Evolutionary conservation across 495 filamentous ascomycete genomes (phyloP), one percentile per base, ranked within the genome.

Genomic region (Talaromyces adpressus): DNA sequence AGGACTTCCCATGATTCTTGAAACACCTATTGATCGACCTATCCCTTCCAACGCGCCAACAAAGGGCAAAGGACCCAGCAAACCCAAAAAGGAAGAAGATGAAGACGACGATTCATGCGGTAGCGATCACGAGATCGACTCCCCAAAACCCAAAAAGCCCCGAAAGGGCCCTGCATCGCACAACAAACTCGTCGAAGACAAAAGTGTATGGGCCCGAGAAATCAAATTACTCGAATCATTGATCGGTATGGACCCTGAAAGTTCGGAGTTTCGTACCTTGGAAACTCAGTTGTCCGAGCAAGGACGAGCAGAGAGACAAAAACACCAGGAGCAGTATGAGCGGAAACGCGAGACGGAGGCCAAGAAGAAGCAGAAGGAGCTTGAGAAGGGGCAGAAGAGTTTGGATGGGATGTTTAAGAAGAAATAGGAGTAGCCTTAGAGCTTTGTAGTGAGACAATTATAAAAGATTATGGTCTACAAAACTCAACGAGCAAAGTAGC

Each of bases 221-320:
- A 92, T 94, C 67, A 95, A 96, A 72, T 73, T 97, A 57, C 81
- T 98, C 5, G 94, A 98, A 73, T 86, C 86, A 14, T 72, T 98
- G 56, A 91, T 97, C 63, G 95, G 88, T 18, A 89, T 89, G 82
- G 86, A 94, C 72, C 73, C 81, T 3, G 87, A 92, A 11, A 80
- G 84, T 27, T 79, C 83, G 29, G 84, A 89, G 67, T 97, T 97
- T 69, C 71, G 74, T 62, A 72, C 73, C 5, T 72, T 90, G 41
- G 91, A 93, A 65, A 67, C 75, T 52, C 75, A 83, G 9, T 73
- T 96, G 54, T 76, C 86, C n/a, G 84, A 85, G 59, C 74, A 87
- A 68, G 94, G 94, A 11, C 74, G 71, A 6, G 77, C 77, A 18
- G 90, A 93, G 73, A 80, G 95, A 47, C 77, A 82, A 66, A 92